phyloP scores from a whole-genome alignment of 805 yeast species.

The Hagleromyces aurorensis region DNA sequence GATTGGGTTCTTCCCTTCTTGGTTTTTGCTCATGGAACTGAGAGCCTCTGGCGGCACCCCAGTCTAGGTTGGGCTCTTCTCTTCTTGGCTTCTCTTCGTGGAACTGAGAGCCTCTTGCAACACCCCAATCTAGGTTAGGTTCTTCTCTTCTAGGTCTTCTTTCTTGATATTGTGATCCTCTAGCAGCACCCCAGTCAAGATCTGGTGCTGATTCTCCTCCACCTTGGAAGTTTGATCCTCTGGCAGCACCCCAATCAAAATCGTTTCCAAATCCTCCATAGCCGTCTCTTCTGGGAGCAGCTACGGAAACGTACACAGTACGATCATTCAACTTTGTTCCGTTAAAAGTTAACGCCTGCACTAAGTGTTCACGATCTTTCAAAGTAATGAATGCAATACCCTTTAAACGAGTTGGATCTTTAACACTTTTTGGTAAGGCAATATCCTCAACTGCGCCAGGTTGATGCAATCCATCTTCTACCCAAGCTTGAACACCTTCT shows the following conservation, averaged over 20 bases:
- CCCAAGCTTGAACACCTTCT: conserved; percentile 50
- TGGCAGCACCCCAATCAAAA: conserved; percentile 50
- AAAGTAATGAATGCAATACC: conserved; percentile 88
- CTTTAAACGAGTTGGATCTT: conserved; percentile 58
- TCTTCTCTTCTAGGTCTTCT: conserved; percentile 32
- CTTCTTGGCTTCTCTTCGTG: conserved; percentile 30
- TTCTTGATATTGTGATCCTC: conserved; percentile 25
- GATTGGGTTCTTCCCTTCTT: conserved; percentile 41
- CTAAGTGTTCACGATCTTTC: conserved; percentile 68
- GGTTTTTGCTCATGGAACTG: conserved; percentile 31
- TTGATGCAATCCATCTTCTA: conserved; percentile 45
- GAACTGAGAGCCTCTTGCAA: conserved; percentile 42
- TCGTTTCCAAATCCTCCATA: conserved; percentile 35
- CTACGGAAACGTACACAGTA: conserved; percentile 66
- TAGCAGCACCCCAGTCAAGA: conserved; percentile 40
- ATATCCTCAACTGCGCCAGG: conserved; percentile 53
- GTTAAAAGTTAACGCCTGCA: conserved; percentile 59
- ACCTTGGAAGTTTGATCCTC: conserved; percentile 32
- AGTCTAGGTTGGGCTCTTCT: conserved; percentile 31
- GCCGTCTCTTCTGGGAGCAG: conserved; percentile 52
- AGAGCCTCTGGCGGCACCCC: conserved; percentile 32
- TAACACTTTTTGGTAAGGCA: conserved; percentile 62
- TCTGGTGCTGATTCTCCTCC: too few relatives aligned
- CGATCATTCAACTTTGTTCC: conserved; percentile 68
- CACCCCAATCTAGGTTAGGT: conserved; percentile 42